phyloP scores from a whole-genome alignment of 352 stramenopile species.

The Pythium dissotocum region DNA sequence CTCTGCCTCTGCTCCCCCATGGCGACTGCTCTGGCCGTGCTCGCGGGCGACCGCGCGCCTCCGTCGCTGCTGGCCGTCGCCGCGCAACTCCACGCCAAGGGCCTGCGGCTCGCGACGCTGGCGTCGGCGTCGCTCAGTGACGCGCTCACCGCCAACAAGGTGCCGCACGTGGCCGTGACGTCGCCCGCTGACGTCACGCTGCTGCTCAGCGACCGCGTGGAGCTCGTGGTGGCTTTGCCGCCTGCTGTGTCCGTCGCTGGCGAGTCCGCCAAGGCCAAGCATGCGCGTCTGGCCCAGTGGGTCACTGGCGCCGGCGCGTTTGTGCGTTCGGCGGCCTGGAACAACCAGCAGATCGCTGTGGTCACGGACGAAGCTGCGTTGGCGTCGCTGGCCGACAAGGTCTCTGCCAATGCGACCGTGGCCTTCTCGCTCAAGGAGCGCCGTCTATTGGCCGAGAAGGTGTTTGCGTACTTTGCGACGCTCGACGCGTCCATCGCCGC shows the following conservation, averaged over 20 bases:
- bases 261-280: conserved; percentile 40
- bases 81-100: conserved; percentile 49
- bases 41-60: conserved; percentile 56
- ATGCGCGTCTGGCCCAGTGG: conserved; percentile 59
- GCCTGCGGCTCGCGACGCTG: conserved; percentile 66
- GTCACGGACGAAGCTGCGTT: conserved; percentile 73
- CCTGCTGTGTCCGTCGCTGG: conserved; percentile 34
- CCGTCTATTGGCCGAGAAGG: conserved; percentile 73
- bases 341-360: conserved; percentile 87
- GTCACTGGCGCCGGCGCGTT: conserved; percentile 77
- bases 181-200: conserved; percentile 66
- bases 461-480: conserved; percentile 72
- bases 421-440: conserved; percentile 73
- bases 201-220: conserved; percentile 67
- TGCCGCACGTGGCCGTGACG: conserved; percentile 69
- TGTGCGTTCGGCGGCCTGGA: conserved; percentile 82
- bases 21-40: conserved; percentile 64
- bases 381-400: conserved; percentile 42
- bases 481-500: conserved; percentile 69
- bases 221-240: conserved; percentile 64
- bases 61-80: conserved; percentile 49
- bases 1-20: conserved; percentile 18
- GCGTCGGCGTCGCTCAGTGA: conserved; percentile 49
- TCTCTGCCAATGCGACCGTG: conserved; percentile 64
- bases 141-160: conserved; percentile 69